Percentiles rank a stretch among this genome's conserved stretches.
phyloP scores from a whole-genome alignment of 2,329 filamentous ascomycete genomes.

The Acrocalymma vagum region DNA sequence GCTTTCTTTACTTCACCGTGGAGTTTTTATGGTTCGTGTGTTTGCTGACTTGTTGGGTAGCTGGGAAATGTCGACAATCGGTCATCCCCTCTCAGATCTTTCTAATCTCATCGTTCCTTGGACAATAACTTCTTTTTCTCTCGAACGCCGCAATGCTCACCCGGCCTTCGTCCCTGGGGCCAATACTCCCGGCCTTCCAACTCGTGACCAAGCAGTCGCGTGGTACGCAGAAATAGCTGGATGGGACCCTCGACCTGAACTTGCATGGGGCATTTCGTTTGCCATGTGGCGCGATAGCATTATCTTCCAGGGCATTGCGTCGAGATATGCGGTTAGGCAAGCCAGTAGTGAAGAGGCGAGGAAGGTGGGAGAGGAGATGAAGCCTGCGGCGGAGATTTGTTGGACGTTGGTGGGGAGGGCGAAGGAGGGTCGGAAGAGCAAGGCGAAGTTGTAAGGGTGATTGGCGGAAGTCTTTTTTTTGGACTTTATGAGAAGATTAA shows the following conservation, averaged over 20 bases:
- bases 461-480: no score
- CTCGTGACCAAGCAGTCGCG: conserved; percentile 60
- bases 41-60: conserved; percentile 11
- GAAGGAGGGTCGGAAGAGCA: conserved; percentile 34
- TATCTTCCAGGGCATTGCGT: conserved; percentile 86
- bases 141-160: conserved; percentile 44
- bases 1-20: no score
- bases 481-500: no score
- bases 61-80: conserved; percentile 97
- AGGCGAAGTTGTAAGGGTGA: conserved; percentile 50
- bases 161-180: conserved; percentile 59
- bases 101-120: conserved; percentile 72
- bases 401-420: conserved; percentile 26
- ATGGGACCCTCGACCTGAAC: conserved; percentile 68
- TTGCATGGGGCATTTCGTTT: conserved; percentile 68
- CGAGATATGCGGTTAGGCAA: conserved; percentile 80
- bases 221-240: conserved; percentile 73
- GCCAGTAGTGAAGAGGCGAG: conserved; percentile 83
- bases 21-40: no score
- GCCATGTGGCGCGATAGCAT: conserved; percentile 64
- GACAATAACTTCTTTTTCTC: conserved; percentile 44
- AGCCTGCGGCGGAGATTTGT: conserved; percentile 72
- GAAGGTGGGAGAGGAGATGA: conserved; percentile 72
- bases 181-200: conserved; percentile 65
- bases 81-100: conserved; percentile 88